Base-by-base conservation (phyloP, 352 stramenopile species). In the Pythium dissimile region DNA sequence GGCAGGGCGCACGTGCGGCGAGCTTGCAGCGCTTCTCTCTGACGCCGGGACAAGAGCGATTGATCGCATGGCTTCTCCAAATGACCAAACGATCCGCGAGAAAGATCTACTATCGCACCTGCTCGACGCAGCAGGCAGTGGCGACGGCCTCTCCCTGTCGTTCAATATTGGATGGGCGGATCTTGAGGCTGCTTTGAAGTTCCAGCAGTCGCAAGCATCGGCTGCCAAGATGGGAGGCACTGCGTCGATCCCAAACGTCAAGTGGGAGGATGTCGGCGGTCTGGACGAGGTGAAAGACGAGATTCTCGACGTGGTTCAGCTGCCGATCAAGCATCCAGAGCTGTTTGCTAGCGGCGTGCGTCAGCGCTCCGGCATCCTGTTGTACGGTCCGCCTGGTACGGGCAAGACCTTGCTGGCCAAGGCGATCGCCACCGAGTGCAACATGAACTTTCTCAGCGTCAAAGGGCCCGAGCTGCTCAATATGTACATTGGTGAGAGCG, bases 261-360 rank as follows among this genome's bases (percentile, higher is more conserved):
- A 94, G 49, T 99, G 97, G 97, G 88, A 92, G 45, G 97, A 99
- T 68, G 96, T 99, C 50, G 98, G 97, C 59, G 98, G 97, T 39
- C 73, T 99, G 12, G 97, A 99, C 69, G 92, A 99, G 28, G 97
- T 99, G 5, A 99, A 99, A 69, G 79, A 94, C 35, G 96, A 99
- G 68, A 91, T 99, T 23, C 43, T 94, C 32, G 85, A 94, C 49
- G 80, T 94, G 13, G 85, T 94, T 39, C 85, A 92, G 62, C 66
- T 94, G 27, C 85, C 85, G 16, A 75, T 94, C 51, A 87, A 92
- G 51, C 83, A 94, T 31, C 85, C 85, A 0, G 85, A 94, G 41
- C 69, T 94, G 1, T 94, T 94, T 47, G 80, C 83, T 0, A 87
- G 72, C 38, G 81, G 83, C 18, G 75, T 92, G 1, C 77, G 82